A percentile compares a stretch with the other conserved stretches of the same genome.
phyloP scores from a whole-genome alignment of 495 filamentous ascomycete genomes.

The Darksidea phi region DNA sequence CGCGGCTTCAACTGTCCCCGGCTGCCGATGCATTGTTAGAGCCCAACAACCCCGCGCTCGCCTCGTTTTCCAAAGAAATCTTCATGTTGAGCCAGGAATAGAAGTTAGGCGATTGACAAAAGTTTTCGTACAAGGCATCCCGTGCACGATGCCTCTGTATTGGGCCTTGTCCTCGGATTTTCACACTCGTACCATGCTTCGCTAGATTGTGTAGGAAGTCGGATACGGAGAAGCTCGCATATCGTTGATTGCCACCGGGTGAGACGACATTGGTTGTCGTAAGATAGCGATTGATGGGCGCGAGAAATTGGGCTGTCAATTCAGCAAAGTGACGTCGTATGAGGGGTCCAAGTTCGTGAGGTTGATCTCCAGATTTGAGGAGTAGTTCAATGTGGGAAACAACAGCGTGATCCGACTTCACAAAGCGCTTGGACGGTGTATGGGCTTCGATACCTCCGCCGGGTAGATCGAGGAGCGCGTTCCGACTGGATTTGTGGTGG shows the following conservation, averaged over 20 bases:
- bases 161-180: constrained; percentile 36
- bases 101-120: constrained; percentile 40
- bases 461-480: constrained; percentile 25
- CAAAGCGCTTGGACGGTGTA: constrained; percentile 28
- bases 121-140: constrained; percentile 38
- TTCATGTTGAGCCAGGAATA: constrained; percentile 45
- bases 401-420: constrained; percentile 32
- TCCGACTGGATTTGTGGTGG: constrained; percentile 26
- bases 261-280: constrained; percentile 30
- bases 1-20: background rate
- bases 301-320: constrained; percentile 40
- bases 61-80: constrained; percentile 41
- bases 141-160: constrained; percentile 36
- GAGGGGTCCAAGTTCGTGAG: constrained; percentile 31
- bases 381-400: constrained; percentile 32
- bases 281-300: constrained; percentile 42
- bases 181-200: constrained; percentile 39
- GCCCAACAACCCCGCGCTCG: constrained; percentile 34
- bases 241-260: constrained; percentile 34
- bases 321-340: constrained; percentile 41
- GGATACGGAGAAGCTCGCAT: constrained; percentile 37
- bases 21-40: background rate
- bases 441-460: constrained; percentile 30
- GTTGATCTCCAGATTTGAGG: constrained; percentile 22
- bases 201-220: constrained; percentile 39